These are phyloP conservation scores for Plasmodium knowlesi DNA, from an alignment of 169 alveolate genomes.

Conservation along the genomic window DNA sequence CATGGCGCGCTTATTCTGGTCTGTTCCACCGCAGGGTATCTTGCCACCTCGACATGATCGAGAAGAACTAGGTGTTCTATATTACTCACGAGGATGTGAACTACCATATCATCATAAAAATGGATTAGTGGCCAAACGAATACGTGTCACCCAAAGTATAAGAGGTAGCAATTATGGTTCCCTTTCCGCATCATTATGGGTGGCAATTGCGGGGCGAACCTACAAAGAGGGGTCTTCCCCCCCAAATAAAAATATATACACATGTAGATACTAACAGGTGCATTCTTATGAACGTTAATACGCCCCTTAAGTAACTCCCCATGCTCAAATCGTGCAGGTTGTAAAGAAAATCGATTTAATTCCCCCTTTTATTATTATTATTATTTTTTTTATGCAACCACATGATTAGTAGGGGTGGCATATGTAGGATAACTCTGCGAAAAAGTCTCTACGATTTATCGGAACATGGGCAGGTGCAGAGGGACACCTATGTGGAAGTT, in stretches of 20 bases:
- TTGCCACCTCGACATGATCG: background rate
- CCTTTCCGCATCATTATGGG: background rate
- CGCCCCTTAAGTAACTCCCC: background rate
- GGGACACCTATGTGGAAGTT: background rate
- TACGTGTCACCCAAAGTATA: background rate
- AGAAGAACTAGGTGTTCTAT: background rate
- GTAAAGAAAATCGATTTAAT: background rate
- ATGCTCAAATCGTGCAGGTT: background rate
- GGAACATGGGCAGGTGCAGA: background rate
- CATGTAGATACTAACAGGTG: background rate
- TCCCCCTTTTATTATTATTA: too few species aligned
- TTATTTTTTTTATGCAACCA: background rate
- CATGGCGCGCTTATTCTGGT: background rate
- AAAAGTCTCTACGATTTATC: background rate
- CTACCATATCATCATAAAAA: background rate
- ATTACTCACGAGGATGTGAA: background rate
- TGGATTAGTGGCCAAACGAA: background rate
- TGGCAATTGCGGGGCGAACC: background rate
- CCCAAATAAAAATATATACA: background rate
- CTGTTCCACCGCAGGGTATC: background rate
- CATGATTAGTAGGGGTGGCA: background rate
- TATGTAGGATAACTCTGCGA: background rate
- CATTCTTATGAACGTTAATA: background rate
- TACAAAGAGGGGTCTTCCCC: background rate
- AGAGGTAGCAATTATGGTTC: background rate